Conservation (phyloP, 805 yeast genomes). For the Cyberlindnera xishuangbannaensis region DNA sequence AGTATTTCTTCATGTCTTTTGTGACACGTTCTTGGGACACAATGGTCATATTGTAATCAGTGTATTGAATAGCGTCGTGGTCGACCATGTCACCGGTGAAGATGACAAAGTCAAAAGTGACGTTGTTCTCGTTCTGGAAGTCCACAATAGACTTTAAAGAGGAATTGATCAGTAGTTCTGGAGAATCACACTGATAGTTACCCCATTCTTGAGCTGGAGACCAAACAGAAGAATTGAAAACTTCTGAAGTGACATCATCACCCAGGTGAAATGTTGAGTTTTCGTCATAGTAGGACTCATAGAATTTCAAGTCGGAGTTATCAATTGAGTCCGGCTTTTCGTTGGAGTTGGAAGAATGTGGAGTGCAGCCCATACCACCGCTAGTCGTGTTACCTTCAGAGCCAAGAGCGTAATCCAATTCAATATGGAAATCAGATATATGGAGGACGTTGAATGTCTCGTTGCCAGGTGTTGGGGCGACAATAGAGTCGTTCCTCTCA, state of each 20-base stretch:
- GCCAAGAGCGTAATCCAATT: constrained; percentile 48
- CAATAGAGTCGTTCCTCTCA: constrained; percentile 33
- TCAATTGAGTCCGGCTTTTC: constrained; percentile 13
- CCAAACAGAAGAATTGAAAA: constrained; percentile 33
- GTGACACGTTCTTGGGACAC: constrained; percentile 47
- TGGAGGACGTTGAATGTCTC: constrained; percentile 57
- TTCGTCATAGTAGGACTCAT: constrained; percentile 26
- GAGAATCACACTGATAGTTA: constrained; percentile 59
- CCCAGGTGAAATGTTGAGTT: constrained; percentile 26
- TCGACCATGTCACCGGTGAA: constrained; percentile 76
- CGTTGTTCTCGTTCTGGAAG: constrained; percentile 27
- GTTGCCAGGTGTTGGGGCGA: constrained; percentile 37
- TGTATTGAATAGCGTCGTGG: constrained; percentile 49
- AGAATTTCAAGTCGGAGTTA: constrained; percentile 24
- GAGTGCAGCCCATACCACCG: constrained; percentile 53
- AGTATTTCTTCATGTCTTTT: constrained; percentile 44
- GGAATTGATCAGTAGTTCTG: constrained; percentile 54
- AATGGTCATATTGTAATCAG: constrained; percentile 41
- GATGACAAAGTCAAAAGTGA: constrained; percentile 51
- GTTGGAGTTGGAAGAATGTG: constrained; percentile 20
- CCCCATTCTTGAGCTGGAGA: constrained; percentile 60
- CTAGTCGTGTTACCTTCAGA: constrained; percentile 53
- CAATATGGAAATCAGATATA: constrained; percentile 60
- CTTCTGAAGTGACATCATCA: constrained; percentile 27
- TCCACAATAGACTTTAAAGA: constrained; percentile 41